Evolutionary conservation across 2,329 filamentous ascomycete species (phyloP), one percentile per base, ranked within the genome.

Genomic region (Gyromitra esculenta): DNA sequence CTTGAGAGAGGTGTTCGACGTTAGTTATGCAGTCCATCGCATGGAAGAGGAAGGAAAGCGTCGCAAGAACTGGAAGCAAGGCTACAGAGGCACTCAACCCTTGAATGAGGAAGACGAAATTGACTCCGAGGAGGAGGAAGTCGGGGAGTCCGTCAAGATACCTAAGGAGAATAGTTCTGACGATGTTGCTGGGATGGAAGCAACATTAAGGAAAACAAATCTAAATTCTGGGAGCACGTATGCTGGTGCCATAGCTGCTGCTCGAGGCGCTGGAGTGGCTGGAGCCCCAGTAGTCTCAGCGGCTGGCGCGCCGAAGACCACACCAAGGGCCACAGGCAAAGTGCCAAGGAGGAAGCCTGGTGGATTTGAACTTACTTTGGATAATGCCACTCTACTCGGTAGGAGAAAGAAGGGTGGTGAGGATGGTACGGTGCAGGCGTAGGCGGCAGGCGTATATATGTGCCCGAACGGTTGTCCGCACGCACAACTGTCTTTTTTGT

Each of bases 21-120:
- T 99, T 63, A 91, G 93, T n/a, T 99, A 99, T 82, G 95, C 96
- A 7, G 96, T 99, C 7, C 96, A 98, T 83, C 88, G 96, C 60
- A 94, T 98, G 84, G 96, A 98, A 84, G 96, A 99, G 83, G 96
- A 98, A 84, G 91, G 90, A 81, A 98, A 97, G 85, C 90, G 94
- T 69, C 89, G 93, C 79, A 97, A 96, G 84, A 92, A 96, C 82
- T 88, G 94, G 80, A 86, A 89, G 85, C 87, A 94, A 86, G 88
- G 91, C 81, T 86, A 91, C 85, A 83, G 91, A 81, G 85, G 87
- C 5, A 78, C 90, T 87, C 79, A 87, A 86, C 86, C 88, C 0
- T 86, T 91, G 5, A 89, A 91, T 78, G 88, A 89, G 67, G 88
- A 89, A 77, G 87, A 90, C 65, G 87, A 90, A 43, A 87, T 93